A percentile compares a stretch with the other conserved stretches of the same genome.
Evolutionary conservation across 2,329 filamentous ascomycete genomes (phyloP).

Genomic region (Botrytis porri): DNA sequence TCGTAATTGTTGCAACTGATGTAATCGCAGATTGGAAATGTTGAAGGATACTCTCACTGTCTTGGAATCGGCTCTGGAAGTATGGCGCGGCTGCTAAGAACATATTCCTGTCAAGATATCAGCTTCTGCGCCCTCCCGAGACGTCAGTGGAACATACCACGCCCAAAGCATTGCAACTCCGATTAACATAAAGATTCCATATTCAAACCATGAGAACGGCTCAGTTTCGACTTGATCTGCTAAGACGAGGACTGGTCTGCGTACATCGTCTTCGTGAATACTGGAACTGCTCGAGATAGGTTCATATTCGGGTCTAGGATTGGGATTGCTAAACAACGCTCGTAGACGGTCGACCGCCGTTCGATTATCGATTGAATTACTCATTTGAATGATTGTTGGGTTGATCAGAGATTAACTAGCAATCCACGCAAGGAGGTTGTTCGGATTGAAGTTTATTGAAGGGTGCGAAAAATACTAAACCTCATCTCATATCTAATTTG

Average conservation of each 20-base stretch:
- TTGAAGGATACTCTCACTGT: conserved; percentile 65
- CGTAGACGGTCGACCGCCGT: conserved; percentile 31
- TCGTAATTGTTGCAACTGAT: conserved; percentile 80
- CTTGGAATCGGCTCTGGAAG: conserved; percentile 77
- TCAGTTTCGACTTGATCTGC: conserved; percentile 32
- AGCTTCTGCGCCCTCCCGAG: conserved; percentile 17
- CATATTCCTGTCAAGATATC: conserved; percentile 72
- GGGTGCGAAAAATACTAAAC: background rate
- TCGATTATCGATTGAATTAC: conserved; percentile 19
- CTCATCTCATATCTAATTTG: conserved; percentile 10
- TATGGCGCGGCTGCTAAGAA: conserved; percentile 93
- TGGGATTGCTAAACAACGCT: conserved; percentile 28
- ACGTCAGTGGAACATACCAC: conserved; percentile 61
- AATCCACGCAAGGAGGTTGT: conserved; percentile 15
- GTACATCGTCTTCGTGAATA: conserved; percentile 20
- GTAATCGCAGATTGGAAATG: conserved; percentile 91
- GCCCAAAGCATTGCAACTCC: conserved; percentile 97
- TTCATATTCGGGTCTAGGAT: conserved; percentile 31
- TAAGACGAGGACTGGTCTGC: conserved; percentile 23
- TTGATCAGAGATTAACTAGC: background rate
- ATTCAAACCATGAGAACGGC: conserved; percentile 82
- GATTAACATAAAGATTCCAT: conserved; percentile 77
- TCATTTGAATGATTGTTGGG: background rate
- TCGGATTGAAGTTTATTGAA: conserved; percentile 4
- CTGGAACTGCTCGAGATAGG: conserved; percentile 26